Evolutionary conservation across 345 rosid species (phyloP).

Genomic region (Corchorus olitorius): DNA sequence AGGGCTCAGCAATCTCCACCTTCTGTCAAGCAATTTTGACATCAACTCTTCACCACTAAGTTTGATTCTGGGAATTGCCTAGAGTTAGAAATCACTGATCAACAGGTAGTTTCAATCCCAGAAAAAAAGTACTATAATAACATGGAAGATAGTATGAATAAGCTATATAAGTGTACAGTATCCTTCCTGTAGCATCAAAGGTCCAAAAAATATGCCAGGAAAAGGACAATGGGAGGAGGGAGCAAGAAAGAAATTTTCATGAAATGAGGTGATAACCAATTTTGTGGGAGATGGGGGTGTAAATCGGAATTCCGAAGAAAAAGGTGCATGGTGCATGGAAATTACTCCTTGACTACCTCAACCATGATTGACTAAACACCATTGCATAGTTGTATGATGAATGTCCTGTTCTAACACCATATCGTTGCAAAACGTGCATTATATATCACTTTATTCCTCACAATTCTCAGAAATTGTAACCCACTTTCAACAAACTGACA

Average conservation of each 20-base stretch:
- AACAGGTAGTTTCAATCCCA: background rate
- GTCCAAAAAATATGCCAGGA: background rate
- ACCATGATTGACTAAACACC: background rate
- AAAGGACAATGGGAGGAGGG: background rate
- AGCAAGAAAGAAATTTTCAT: background rate
- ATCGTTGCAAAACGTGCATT: background rate
- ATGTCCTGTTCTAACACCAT: background rate
- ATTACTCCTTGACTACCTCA: background rate
- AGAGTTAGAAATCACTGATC: constrained; percentile 13
- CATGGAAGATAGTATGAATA: constrained; percentile 1
- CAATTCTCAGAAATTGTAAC: background rate
- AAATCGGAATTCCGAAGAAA: background rate
- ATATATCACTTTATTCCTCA: background rate
- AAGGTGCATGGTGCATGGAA: background rate
- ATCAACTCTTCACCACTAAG: constrained; percentile 36
- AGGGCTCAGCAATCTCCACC: constrained; percentile 64
- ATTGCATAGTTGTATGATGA: background rate
- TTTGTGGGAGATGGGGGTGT: background rate
- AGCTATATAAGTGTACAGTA: background rate
- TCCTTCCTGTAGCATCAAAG: background rate
- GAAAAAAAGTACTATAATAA: background rate
- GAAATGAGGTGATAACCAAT: background rate
- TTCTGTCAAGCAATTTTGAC: constrained; percentile 61
- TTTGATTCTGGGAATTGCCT: constrained; percentile 41
- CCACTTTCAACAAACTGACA: background rate